Base-by-base conservation (phyloP, 805 yeast species). In the Spathaspora arborariae region DNA sequence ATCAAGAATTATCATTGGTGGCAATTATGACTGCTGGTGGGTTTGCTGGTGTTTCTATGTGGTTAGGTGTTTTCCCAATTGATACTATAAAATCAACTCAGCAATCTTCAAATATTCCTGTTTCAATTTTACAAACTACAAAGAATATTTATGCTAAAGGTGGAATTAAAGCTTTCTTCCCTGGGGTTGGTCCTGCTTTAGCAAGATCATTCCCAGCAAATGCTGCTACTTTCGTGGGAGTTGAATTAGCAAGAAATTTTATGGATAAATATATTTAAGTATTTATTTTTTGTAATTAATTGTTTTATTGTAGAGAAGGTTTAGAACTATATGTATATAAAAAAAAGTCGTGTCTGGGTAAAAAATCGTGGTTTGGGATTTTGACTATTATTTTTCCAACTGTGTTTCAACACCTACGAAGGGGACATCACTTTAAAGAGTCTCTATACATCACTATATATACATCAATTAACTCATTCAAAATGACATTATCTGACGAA, bases 191-290 rank as follows among this genome's bases (percentile, higher is more conserved):
- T 0, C 97, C 99, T 5, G 98, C 98, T 2, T 72, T 92, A 59
- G 80, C 89, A 20, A 80, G 99, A 66, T 84, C 96, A 36, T 92
- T 94, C 85, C 98, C 98, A 2, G 98, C 98, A 19, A 92, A 94
- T 67, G 99, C 99, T n/a, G 98, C 99, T 7, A 91, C 98, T 2
- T 92, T 92, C 71, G 78, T 89, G 30, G 99, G 98, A 41, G 98
- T 92, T 24, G 99, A 92, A 65, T 60, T 91, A 48, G 88, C 96
- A 20, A 72, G 66, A 53, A 67, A 70, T 51, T 63, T 64, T 51
- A 60, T 72, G 24, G 71, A 69, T 44, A 66, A 66, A 51, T 52
- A 67, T 36, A 55, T 65, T 49, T 70, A 65, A 30, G 35, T 30
- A 8, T 30, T 2, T 30, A 30, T 30, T 30, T 22, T 27, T 30